Evolutionary conservation across 2,329 filamentous ascomycete genomes (phyloP), one percentile per base, ranked within the genome.

Genomic region (Davidsoniella eucalypti): DNA sequence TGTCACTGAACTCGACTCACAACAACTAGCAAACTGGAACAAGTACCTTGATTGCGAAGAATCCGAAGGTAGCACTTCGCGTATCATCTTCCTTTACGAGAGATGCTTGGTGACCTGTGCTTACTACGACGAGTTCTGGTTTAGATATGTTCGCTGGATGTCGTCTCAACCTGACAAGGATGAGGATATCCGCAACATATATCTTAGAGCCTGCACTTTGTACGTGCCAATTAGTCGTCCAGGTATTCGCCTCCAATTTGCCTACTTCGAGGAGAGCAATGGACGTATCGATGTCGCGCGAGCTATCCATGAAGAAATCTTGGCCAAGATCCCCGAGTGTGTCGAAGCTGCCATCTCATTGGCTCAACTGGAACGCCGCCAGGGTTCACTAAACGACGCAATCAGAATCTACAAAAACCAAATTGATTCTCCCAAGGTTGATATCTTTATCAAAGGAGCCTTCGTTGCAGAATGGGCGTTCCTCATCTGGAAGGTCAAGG

Each of bases 11-110:
- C 73, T 98, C 7, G 88, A 95, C 58, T 80, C 92, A 54, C 68
- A 76, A 7, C 87, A 98, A 61, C 68, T 98, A 16, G 71, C 69
- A 37, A 95, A 94, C 64, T 98, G 92, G 92, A 78, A 84, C 59
- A 94, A 94, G 60, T 98, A 96, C 59, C 76, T 98, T 42, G 90
- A 96, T 61, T 96, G 93, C 58, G 92, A 98, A 62, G 92, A 98
- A 66, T 67, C 73, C 0, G 83, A 94, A 63, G 87, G 84, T 48
- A 78, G 88, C 56, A 86, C 80, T 56, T 65, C 71, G 12, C 78
- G 92, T 53, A 82, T 75, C 43, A 76, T 84, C 5, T 92, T 92
- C 60, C 68, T 98, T 29, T 96, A 98, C 62, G 92, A 98, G 68
- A 81, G 92, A 47, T 96, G 88, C 59, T 67, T 98, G 48, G 86